These are phyloP conservation scores for Boletus tomentosulus DNA, from an alignment of 768 basidiomycete species.

Conservation along the genomic window DNA sequence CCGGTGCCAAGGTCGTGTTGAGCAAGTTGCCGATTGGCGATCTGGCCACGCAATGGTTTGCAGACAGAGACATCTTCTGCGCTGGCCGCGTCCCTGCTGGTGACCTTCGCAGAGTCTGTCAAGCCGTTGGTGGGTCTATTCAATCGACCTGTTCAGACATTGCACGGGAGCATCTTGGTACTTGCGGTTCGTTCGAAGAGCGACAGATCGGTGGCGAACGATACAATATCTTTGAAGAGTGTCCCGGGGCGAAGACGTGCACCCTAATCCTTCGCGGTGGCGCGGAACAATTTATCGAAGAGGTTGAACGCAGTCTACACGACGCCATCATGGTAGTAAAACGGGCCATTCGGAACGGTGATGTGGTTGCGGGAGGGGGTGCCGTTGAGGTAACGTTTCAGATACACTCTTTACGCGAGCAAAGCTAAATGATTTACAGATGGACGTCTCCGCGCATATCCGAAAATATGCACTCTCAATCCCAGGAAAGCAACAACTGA, in stretches of 20 bases:
- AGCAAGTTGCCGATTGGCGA: constrained; percentile 99
- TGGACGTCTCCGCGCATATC: constrained; percentile 95
- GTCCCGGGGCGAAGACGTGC: constrained; percentile 92
- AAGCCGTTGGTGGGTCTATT: constrained; percentile 91
- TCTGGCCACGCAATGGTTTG: constrained; percentile 98
- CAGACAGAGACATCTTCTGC: constrained; percentile 98
- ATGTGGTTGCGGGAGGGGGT: constrained; percentile 96
- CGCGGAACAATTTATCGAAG: constrained; percentile 98
- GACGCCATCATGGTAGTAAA: constrained; percentile 99
- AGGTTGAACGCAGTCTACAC: constrained; percentile 95
- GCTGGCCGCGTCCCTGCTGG: constrained; percentile 90
- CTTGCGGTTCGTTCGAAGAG: constrained; percentile 92
- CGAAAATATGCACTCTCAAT: constrained; percentile 89
- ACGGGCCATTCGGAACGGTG: constrained; percentile 90
- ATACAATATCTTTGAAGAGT: constrained; percentile 93
- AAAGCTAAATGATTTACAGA: constrained; percentile 45
- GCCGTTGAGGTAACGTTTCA: constrained; percentile 76
- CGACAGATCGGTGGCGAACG: constrained; percentile 94
- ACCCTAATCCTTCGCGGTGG: constrained; percentile 93
- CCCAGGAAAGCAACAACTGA: constrained; percentile 91
- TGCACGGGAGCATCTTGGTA: constrained; percentile 81
- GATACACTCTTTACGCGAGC: background rate
- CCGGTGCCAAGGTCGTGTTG: constrained; percentile 95
- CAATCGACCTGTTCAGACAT: constrained; percentile 97
- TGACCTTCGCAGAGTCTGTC: constrained; percentile 90